Evolutionary conservation across 768 basidiomycete species (phyloP), one percentile per base, ranked within the genome.

Genomic region (Tulasnella sp.): DNA sequence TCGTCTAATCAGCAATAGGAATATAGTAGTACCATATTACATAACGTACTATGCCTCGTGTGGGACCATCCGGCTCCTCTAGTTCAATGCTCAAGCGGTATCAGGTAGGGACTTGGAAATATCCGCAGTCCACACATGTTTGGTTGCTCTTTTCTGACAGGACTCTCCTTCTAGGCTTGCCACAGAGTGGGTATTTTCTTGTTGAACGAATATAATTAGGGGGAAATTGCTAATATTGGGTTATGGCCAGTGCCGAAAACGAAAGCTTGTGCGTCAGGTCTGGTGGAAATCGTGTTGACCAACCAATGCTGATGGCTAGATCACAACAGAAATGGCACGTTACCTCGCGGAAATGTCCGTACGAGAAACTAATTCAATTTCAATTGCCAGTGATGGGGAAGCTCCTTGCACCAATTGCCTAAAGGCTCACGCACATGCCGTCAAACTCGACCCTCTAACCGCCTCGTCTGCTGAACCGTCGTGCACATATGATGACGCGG

Each of bases 361-460:
- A 28, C 28, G 18, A 12, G 14, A 69, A 28, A 69, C 64, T 69
- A 69, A 69, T 2, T 28, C 64, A 37, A 37, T 20, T 37, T 16
- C 24, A 69, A 69, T 2, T 12, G 8, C 16, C 16, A 75, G 74
- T 75, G 74, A 75, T 24, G 74, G 64, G 28, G 64, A 69, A 28
- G 20, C 3, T 11, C 64, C 58, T 22, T 78, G 77, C 34, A 37
- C 50, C n/a, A 48, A 48, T 12, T 78, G 77, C 69, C 50, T 28
- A 41, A 78, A 78, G 20, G 42, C 77, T 24, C 77, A 78, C 41
- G 58, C 77, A 20, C 77, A 78, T 41, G 77, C 77, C 9, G 11
- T 72, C 37, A 78, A 78, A 48, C 6, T 48, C 40, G 60, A 78
- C 42, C 31, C 77, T 12, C 11, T 37, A 11, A 69, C 58, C 20